These are phyloP conservation scores for Lactarius hengduanensis DNA, from an alignment of 768 basidiomycete species.

Conservation along the genomic window DNA sequence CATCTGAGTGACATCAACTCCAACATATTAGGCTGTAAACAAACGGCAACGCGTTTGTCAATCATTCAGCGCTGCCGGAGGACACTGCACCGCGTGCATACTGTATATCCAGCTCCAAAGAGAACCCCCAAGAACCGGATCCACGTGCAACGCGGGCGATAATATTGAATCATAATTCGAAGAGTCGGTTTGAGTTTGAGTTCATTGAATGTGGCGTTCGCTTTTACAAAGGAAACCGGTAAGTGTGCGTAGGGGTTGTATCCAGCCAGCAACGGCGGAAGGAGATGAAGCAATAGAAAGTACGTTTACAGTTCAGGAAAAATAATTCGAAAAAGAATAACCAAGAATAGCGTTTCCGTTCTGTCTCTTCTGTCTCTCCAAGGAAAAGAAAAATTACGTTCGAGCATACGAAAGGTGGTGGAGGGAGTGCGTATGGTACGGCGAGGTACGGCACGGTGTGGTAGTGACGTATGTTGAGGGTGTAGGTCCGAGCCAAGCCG, in stretches of 20 bases:
- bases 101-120: not conserved
- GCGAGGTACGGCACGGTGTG: not conserved
- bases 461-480: not conserved
- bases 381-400: not conserved
- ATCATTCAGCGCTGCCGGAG: not conserved
- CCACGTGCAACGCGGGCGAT: not conserved
- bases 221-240: not conserved
- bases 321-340: not conserved
- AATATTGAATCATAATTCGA: not conserved
- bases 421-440: not conserved
- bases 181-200: not conserved
- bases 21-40: not conserved
- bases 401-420: not conserved
- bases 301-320: not conserved
- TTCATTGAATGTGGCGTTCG: not conserved
- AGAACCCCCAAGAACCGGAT: not conserved
- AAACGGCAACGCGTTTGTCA: not conserved
- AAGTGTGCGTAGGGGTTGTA: not conserved
- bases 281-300: conserved; percentile 9
- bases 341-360: not conserved
- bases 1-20: not conserved
- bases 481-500: not conserved
- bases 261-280: not conserved
- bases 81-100: not conserved
- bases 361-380: not conserved